These are phyloP conservation scores for Escallonia rubra DNA, from an alignment of 129 eudicot genomes.

Conservation along the genomic window DNA sequence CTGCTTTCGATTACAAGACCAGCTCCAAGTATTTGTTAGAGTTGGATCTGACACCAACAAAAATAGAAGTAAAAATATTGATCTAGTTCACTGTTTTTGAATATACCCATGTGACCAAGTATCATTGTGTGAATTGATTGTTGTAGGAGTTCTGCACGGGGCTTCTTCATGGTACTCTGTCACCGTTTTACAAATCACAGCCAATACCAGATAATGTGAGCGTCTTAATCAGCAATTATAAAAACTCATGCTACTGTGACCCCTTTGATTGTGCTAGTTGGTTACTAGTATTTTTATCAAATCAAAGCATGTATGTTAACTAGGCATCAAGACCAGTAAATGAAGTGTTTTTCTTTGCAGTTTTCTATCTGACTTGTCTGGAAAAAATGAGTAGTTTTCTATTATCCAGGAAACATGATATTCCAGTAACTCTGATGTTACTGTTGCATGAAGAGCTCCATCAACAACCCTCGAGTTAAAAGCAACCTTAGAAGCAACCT, in stretches of 20 bases:
- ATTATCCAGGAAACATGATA: too few relatives aligned
- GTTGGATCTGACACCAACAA: slow-evolving; percentile 50
- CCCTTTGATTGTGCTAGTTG: neutral
- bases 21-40: slow-evolving; percentile 78
- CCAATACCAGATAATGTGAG: slow-evolving; percentile 84
- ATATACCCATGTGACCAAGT: slow-evolving; percentile 7
- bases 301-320: too few relatives aligned
- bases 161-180: slow-evolving; percentile 48
- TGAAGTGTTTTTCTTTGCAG: too few relatives aligned
- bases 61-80: slow-evolving; percentile 44
- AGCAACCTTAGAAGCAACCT: neutral
- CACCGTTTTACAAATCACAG: slow-evolving; percentile 77
- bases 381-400: too few relatives aligned
- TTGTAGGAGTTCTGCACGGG: slow-evolving; percentile 67
- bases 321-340: too few relatives aligned
- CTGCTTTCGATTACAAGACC: slow-evolving; percentile 80
- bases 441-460: too few relatives aligned
- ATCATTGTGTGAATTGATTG: slow-evolving; percentile 2
- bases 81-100: slow-evolving; percentile 17
- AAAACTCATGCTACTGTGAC: neutral
- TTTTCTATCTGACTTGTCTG: too few relatives aligned
- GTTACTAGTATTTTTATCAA: too few relatives aligned
- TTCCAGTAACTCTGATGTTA: neutral
- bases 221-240: slow-evolving; percentile 4
- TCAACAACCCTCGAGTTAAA: too few relatives aligned